Base-by-base conservation (phyloP, 768 basidiomycete species). In the Gymnopilus dilepis region DNA sequence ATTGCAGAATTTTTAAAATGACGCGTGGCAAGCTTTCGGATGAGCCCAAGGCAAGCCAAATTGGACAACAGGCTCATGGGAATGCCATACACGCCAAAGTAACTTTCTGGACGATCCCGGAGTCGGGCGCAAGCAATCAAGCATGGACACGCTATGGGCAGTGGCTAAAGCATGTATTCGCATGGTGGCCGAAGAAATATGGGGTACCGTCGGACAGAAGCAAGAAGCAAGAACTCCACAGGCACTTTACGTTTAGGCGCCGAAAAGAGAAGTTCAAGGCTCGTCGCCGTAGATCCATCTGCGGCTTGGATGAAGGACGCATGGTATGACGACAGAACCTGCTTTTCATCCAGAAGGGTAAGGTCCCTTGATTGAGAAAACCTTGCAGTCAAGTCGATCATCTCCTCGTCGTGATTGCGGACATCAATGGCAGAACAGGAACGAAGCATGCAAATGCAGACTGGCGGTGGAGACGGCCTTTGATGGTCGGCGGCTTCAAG, bases 61-160 rank as follows among this genome's bases (percentile, higher is more conserved):
- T 15, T 8, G 47, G 26, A n/a, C 47, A 28, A 31, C 41, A 45
- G 15, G 52, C 59, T 30, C 45, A 48, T 37, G 52, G 34, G 42
- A 22, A 47, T 47, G 26, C 31, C 17, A 48, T 26, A 55, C 47
- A 24, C 33, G 59, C 59, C 59, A 60, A 60, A 60, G 43, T 47
- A 60, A 30, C 59, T 60, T 60, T 59, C 11, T 50, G 21, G 30
- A 15, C 37, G n/a, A 58, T 38, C 57, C 47, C 15, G 47, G 42
- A 38, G 34, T 12, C 24, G 47, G 57, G 47, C 38, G 37, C 47
- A 50, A 45, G 26, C 30, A 22, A 22, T 21, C n/a, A 24, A 50
- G 43, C 31, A 47, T 24, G 33, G 21, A 47, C 8, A 7, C 9
- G 45, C 9, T 21, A 28, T 58, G 17, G 34, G 34, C 57, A 26